phyloP scores from a whole-genome alignment of 768 basidiomycete genomes.

The Boletus subparvulus region DNA sequence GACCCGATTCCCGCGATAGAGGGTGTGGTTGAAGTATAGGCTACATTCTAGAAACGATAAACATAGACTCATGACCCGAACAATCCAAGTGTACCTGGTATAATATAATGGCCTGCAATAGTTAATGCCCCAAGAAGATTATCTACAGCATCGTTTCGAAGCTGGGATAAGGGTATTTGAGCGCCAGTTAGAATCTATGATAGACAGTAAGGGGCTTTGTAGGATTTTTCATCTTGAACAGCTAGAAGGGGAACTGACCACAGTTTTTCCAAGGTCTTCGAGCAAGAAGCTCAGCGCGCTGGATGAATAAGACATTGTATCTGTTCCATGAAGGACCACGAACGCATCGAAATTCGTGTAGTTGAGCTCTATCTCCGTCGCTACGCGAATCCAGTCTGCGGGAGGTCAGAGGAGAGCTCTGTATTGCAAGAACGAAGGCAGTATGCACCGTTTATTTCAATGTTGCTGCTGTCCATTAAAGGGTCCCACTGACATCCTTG shows the following conservation, averaged over 20 bases:
- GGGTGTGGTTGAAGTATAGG: conserved; percentile 86
- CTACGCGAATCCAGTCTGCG: conserved; percentile 86
- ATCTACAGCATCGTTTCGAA: conserved; percentile 93
- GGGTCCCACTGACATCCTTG: conserved; percentile 67
- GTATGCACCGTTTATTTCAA: conserved; percentile 69
- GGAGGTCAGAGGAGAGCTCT: conserved; percentile 8
- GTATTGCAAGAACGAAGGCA: background rate
- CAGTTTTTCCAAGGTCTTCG: conserved; percentile 90
- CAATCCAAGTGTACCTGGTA: conserved; percentile 61
- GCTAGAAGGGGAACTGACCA: conserved; percentile 46
- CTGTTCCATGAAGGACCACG: conserved; percentile 86
- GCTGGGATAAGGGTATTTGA: conserved; percentile 87
- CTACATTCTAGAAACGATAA: conserved; percentile 60
- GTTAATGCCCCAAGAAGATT: conserved; percentile 88
- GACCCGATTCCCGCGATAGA: conserved; percentile 84
- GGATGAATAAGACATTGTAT: conserved; percentile 88
- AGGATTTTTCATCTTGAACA: background rate
- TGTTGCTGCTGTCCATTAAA: conserved; percentile 85
- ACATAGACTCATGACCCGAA: background rate
- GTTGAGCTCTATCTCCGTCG: conserved; percentile 91
- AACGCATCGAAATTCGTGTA: conserved; percentile 87
- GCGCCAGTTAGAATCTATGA: conserved; percentile 84
- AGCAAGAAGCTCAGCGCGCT: conserved; percentile 89
- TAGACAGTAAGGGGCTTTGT: background rate
- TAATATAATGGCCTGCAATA: conserved; percentile 87